These are phyloP conservation scores for Ophiostoma novo-ulmi DNA, from an alignment of 2,329 filamentous ascomycete species.

Conservation along the genomic window DNA sequence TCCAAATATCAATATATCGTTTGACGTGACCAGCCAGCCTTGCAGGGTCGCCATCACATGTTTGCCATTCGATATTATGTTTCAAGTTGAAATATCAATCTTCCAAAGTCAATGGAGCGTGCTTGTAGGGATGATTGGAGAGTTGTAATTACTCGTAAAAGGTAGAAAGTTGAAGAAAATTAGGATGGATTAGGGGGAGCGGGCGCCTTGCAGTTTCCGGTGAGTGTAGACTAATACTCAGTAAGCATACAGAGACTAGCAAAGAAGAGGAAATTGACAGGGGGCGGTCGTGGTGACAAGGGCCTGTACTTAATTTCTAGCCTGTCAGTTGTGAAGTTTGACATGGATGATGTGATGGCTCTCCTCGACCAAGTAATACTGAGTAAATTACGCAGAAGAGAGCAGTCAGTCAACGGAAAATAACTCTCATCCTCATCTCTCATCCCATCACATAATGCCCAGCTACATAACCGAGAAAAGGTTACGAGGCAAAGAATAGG, in stretches of 20 bases:
- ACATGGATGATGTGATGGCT: not conserved
- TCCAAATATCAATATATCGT: not conserved
- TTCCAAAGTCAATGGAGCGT: not conserved
- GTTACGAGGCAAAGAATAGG: not conserved
- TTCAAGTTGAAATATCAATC: conserved; percentile 2
- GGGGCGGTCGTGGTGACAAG: not conserved
- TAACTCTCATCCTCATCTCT: not conserved
- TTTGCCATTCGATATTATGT: conserved; percentile 12
- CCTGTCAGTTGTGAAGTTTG: not conserved
- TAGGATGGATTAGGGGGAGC: not conserved
- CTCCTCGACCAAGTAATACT: not conserved
- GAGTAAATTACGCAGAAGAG: not conserved
- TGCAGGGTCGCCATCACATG: conserved; percentile 15
- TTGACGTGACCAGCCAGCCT: conserved; percentile 8
- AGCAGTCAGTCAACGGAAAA: not conserved
- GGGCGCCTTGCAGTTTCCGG: conserved; percentile 12
- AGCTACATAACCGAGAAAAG: not conserved
- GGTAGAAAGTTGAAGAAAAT: too few relatives aligned
- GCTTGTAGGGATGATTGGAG: not conserved
- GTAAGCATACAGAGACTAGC: not conserved
- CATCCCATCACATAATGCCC: not conserved
- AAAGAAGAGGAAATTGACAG: not conserved
- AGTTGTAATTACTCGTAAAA: not conserved
- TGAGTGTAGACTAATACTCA: not conserved
- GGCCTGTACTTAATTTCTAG: conserved; percentile 4